Evolutionary conservation across 768 basidiomycete species (phyloP).

Genomic region (Pulveroboletus sp.): DNA sequence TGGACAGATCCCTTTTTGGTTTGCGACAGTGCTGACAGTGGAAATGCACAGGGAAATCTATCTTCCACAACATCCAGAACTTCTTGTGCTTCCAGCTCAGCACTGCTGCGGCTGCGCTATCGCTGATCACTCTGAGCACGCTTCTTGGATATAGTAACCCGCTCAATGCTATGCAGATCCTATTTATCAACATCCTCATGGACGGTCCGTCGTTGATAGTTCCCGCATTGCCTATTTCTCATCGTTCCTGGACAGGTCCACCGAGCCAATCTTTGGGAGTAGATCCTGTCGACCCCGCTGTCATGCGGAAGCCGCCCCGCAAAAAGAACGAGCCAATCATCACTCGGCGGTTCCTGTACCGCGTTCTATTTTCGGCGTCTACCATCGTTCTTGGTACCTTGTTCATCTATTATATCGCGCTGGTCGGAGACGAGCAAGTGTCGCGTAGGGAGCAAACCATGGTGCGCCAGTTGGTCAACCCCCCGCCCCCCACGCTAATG

Average conservation of each 20-base stretch:
- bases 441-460: constrained; percentile 91
- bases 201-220: constrained; percentile 56
- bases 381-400: constrained; percentile 88
- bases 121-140: constrained; percentile 93
- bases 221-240: not conserved
- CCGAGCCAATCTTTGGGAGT: constrained; percentile 95
- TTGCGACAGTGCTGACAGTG: not conserved
- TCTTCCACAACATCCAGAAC: constrained; percentile 98
- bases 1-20: constrained; percentile 24
- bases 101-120: constrained; percentile 93
- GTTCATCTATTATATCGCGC: constrained; percentile 79
- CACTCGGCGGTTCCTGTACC: constrained; percentile 60
- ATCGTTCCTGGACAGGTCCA: constrained; percentile 52
- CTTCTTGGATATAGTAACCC: constrained; percentile 87
- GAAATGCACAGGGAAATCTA: constrained; percentile 70
- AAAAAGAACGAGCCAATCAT: constrained; percentile 90
- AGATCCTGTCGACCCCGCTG: constrained; percentile 89
- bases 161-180: constrained; percentile 95
- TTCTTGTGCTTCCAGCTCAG: constrained; percentile 96
- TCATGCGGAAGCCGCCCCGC: constrained; percentile 92
- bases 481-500: not conserved
- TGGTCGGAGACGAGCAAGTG: constrained; percentile 73
- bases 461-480: constrained; percentile 47
- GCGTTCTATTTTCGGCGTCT: constrained; percentile 90
- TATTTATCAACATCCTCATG: constrained; percentile 99